Percentiles rank a stretch among this genome's conserved stretches.
These are phyloP conservation scores for Geotrichum cucujoidarum DNA, from an alignment of 1,139 yeast genomes.

Conservation along the genomic window DNA sequence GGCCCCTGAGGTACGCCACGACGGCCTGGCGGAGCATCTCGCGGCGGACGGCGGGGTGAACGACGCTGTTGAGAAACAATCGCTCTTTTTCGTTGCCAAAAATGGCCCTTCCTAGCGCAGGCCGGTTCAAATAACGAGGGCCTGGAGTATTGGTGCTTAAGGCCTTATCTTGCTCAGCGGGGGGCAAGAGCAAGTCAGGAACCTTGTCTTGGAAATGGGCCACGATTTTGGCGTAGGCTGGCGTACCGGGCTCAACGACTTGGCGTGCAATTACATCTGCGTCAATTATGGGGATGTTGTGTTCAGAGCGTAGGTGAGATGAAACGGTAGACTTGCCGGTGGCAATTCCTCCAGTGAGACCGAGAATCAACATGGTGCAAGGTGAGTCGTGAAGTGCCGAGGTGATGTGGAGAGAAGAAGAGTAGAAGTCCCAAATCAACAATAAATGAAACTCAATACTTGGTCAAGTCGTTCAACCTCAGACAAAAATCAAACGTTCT, in stretches of 20 bases:
- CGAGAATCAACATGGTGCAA: constrained; percentile 68
- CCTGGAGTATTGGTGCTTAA: too few relatives aligned
- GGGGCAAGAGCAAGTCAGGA: constrained; percentile 48
- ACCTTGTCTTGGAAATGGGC: constrained; percentile 52
- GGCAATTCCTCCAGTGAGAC: constrained; percentile 95
- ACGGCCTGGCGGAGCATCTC: constrained; percentile 59
- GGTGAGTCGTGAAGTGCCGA: neutral
- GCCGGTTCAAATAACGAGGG: constrained; percentile 58
- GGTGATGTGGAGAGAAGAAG: neutral
- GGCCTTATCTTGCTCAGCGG: too few relatives aligned
- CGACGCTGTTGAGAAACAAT: constrained; percentile 59
- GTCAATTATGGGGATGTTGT: constrained; percentile 63
- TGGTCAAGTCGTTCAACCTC: too few relatives aligned
- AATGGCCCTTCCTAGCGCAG: constrained; percentile 71
- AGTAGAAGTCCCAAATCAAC: neutral
- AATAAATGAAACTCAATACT: neutral
- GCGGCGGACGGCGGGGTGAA: constrained; percentile 83
- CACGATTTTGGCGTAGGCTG: constrained; percentile 64
- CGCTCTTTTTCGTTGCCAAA: constrained; percentile 60
- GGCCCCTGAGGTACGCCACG: constrained; percentile 50
- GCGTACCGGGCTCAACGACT: constrained; percentile 74
- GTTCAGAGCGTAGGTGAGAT: constrained; percentile 46
- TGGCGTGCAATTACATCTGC: constrained; percentile 87
- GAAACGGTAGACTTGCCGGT: constrained; percentile 95
- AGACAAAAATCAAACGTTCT: neutral